Conservation (phyloP, 2,329 filamentous ascomycete species). For the Fusarium circinatum region DNA sequence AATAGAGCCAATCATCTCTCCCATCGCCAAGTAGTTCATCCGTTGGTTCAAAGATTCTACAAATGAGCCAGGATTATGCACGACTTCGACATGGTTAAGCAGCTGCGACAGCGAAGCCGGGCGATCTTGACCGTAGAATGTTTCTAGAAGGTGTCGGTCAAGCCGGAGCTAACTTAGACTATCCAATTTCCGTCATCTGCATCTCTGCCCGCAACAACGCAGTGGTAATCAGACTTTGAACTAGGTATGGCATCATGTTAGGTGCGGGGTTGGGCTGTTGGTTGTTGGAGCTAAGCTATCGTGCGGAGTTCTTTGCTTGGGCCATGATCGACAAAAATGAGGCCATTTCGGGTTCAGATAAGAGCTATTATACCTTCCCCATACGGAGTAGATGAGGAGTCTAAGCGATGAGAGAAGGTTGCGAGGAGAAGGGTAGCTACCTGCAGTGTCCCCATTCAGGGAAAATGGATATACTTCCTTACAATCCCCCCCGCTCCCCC, state of each 20-base stretch:
- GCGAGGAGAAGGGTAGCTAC: background rate
- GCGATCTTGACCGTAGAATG: background rate
- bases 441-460: background rate
- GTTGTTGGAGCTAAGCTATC: background rate
- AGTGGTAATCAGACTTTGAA: background rate
- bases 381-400: background rate
- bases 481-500: background rate
- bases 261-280: background rate
- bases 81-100: background rate
- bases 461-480: background rate
- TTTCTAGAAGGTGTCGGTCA: background rate
- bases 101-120: background rate
- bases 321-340: background rate
- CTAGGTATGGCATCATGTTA: background rate
- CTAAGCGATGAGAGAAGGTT: background rate
- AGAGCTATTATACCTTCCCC: background rate
- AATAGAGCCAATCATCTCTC: background rate
- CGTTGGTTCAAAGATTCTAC: background rate
- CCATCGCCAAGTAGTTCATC: no score
- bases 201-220: background rate
- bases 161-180: background rate
- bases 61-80: background rate
- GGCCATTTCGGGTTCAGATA: background rate
- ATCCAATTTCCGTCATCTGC: background rate
- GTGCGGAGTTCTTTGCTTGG: no score